These are phyloP conservation scores for Cordyceps farinosa DNA, from an alignment of 2,329 filamentous ascomycete genomes.

Conservation along the genomic window DNA sequence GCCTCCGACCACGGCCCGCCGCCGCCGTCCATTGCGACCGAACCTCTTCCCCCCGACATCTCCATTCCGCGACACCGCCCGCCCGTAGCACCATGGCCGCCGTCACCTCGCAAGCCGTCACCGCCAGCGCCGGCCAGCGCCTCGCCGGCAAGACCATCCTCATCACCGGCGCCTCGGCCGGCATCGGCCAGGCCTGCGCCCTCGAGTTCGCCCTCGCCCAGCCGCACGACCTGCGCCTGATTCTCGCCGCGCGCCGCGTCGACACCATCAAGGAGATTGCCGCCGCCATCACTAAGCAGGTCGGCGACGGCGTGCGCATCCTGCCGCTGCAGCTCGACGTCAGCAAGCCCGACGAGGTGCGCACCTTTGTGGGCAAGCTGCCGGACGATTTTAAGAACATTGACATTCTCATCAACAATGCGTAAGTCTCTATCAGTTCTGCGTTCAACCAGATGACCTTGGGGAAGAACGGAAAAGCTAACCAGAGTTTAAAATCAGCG, in stretches of 20 bases:
- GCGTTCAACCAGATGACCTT: too few species aligned
- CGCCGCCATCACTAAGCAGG: slow-evolving; percentile 69
- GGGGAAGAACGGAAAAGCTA: slow-evolving; percentile 12
- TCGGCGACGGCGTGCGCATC: slow-evolving; percentile 77
- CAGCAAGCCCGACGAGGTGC: slow-evolving; percentile 71
- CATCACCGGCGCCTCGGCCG: slow-evolving; percentile 88
- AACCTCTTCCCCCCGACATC: neutral
- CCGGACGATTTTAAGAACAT: slow-evolving; percentile 82
- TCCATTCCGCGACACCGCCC: neutral
- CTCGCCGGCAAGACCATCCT: slow-evolving; percentile 90
- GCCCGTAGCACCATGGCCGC: slow-evolving; percentile 24
- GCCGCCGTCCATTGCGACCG: neutral
- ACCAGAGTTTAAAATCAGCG: slow-evolving; percentile 46
- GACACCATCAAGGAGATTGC: slow-evolving; percentile 76
- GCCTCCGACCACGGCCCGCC: neutral
- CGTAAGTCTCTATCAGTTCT: slow-evolving; percentile 51
- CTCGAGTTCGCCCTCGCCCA: slow-evolving; percentile 88
- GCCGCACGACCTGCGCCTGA: slow-evolving; percentile 73
- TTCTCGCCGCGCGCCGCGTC: slow-evolving; percentile 82
- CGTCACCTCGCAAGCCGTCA: slow-evolving; percentile 39
- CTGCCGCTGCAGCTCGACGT: slow-evolving; percentile 83
- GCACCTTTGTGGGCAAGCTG: slow-evolving; percentile 65
- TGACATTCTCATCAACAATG: slow-evolving; percentile 92
- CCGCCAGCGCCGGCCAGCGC: slow-evolving; percentile 71
- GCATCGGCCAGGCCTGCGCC: slow-evolving; percentile 81